A percentile compares a stretch with the other conserved stretches of the same genome.
Evolutionary conservation across 495 filamentous ascomycete species (phyloP).

Genomic region (Cryomyces minteri): DNA sequence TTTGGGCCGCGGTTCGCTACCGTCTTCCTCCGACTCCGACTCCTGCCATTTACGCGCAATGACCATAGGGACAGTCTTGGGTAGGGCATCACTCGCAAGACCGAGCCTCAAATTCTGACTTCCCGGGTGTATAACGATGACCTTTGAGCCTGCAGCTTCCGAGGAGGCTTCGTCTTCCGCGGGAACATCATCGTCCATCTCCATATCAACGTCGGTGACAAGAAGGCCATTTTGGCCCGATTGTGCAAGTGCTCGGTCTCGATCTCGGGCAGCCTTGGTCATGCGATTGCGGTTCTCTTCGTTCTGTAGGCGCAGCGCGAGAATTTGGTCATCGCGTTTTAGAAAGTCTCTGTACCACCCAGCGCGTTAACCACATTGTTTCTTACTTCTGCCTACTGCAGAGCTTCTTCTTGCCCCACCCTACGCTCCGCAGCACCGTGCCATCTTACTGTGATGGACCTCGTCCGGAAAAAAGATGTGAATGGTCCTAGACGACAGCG

Average conservation of each 20-base stretch:
- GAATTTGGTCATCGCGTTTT: constrained; percentile 91
- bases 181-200: constrained; percentile 37
- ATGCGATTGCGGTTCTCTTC: constrained; percentile 66
- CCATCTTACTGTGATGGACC: too few relatives aligned
- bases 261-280: constrained; percentile 67
- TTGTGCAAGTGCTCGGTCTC: constrained; percentile 66
- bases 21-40: constrained; percentile 65
- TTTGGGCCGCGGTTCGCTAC: constrained; percentile 68
- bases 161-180: constrained; percentile 27
- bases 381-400: too few relatives aligned
- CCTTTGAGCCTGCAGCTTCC: constrained; percentile 53
- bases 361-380: neutral
- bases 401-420: too few relatives aligned
- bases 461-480: too few relatives aligned
- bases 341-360: constrained; percentile 58
- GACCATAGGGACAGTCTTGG: constrained; percentile 84
- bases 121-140: constrained; percentile 94
- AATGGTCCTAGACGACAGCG: neutral
- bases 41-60: constrained; percentile 58
- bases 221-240: constrained; percentile 29
- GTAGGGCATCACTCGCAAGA: constrained; percentile 81
- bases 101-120: constrained; percentile 92
- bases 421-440: too few relatives aligned
- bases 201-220: constrained; percentile 31
- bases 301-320: constrained; percentile 68